Conservation (phyloP, 441 rosid species). For the Pelargonium exstipulatum region DNA sequence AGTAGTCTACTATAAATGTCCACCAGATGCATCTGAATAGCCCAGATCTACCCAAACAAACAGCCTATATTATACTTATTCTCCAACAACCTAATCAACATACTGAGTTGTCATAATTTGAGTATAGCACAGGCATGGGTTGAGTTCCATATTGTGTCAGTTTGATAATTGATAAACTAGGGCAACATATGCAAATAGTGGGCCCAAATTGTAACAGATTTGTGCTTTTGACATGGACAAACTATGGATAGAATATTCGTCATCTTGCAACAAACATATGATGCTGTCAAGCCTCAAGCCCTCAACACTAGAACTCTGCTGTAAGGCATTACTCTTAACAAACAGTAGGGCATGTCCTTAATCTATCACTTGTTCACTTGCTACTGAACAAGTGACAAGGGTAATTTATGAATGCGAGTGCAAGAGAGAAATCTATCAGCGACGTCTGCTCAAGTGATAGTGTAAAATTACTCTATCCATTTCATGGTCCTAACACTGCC, state of each 20-base stretch:
- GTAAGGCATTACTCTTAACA: background rate
- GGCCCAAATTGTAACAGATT: background rate
- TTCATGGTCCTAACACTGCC: no score
- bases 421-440: no score
- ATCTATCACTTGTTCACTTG: no score
- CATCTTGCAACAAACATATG: background rate
- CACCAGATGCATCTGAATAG: background rate
- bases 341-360: background rate
- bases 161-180: background rate
- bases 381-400: no score
- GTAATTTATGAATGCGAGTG: no score
- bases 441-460: no score
- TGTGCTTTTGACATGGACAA: background rate
- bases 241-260: background rate
- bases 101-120: background rate
- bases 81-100: background rate
- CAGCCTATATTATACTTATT: background rate
- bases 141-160: background rate
- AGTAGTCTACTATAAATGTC: background rate
- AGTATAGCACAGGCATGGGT: background rate
- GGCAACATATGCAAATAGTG: background rate
- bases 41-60: background rate
- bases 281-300: background rate
- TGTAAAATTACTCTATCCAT: no score
- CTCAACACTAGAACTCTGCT: background rate